Evolutionary conservation across 1,284 basidiomycete genomes (phyloP).

Genomic region (Trametes versicolor): DNA sequence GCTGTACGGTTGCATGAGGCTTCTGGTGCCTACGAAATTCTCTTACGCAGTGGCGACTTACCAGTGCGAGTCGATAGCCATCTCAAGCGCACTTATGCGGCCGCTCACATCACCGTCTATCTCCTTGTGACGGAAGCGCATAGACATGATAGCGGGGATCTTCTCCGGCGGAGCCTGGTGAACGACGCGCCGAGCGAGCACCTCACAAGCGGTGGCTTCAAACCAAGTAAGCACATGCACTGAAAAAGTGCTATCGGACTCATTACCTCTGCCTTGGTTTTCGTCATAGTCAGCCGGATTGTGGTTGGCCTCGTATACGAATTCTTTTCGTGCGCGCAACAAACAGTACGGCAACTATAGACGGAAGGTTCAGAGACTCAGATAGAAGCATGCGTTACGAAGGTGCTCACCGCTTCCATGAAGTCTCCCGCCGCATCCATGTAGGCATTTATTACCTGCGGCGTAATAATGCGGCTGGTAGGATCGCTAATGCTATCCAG

Average conservation of each 20-base stretch:
- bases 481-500: conserved; percentile 66
- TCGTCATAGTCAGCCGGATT: conserved; percentile 89
- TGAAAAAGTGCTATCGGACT: background rate
- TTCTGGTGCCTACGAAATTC: conserved; percentile 14
- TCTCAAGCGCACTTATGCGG: conserved; percentile 80
- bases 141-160: conserved; percentile 77
- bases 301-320: conserved; percentile 78
- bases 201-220: conserved; percentile 85
- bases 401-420: conserved; percentile 73
- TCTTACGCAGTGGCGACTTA: conserved; percentile 42
- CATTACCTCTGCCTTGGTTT: conserved; percentile 78
- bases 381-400: background rate
- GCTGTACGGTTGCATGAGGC: conserved; percentile 48
- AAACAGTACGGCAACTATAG: conserved; percentile 77
- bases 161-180: conserved; percentile 73
- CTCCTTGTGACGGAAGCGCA: conserved; percentile 78
- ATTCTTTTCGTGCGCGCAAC: conserved; percentile 81
- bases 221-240: conserved; percentile 2
- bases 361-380: background rate
- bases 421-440: conserved; percentile 80
- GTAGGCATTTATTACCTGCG: conserved; percentile 72
- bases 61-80: conserved; percentile 88
- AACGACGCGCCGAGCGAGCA: conserved; percentile 85
- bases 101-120: conserved; percentile 82
- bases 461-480: conserved; percentile 78